phyloP scores from a whole-genome alignment of 2,329 filamentous ascomycete genomes.

The Fusarium fujikuroi region DNA sequence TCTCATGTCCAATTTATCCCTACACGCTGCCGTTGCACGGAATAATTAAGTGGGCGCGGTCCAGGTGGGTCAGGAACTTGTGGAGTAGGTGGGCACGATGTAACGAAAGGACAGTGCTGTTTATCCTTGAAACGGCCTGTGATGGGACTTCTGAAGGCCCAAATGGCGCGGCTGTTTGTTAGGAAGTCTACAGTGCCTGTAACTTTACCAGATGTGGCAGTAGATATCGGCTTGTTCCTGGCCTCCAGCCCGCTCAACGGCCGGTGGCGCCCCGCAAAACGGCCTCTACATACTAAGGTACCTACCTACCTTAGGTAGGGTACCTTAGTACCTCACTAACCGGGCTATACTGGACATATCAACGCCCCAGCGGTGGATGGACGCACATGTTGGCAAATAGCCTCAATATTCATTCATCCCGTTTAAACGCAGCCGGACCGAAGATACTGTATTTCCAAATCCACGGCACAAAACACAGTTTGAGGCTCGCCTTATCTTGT shows the following conservation, averaged over 20 bases:
- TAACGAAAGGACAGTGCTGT: conserved; percentile 36
- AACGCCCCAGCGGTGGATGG: neutral
- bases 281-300: neutral
- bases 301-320: too few species aligned
- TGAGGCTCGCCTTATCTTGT: neutral
- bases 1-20: conserved; percentile 28
- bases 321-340: too few species aligned
- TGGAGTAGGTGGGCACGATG: conserved; percentile 37
- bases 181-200: conserved; percentile 25
- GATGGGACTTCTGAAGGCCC: neutral
- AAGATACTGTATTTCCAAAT: neutral
- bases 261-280: conserved; percentile 30
- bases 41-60: conserved; percentile 28
- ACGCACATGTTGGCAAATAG: conserved; percentile 17
- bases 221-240: conserved; percentile 29
- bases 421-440: neutral
- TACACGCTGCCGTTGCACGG: conserved; percentile 19
- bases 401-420: conserved; percentile 14
- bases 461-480: neutral
- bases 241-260: conserved; percentile 8
- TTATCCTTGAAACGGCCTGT: neutral
- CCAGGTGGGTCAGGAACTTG: conserved; percentile 39
- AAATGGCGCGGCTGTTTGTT: conserved; percentile 6
- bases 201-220: conserved; percentile 18
- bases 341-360: too few species aligned